phyloP scores from a whole-genome alignment of 257 asterid genomes.

The Capsicum chinense region DNA sequence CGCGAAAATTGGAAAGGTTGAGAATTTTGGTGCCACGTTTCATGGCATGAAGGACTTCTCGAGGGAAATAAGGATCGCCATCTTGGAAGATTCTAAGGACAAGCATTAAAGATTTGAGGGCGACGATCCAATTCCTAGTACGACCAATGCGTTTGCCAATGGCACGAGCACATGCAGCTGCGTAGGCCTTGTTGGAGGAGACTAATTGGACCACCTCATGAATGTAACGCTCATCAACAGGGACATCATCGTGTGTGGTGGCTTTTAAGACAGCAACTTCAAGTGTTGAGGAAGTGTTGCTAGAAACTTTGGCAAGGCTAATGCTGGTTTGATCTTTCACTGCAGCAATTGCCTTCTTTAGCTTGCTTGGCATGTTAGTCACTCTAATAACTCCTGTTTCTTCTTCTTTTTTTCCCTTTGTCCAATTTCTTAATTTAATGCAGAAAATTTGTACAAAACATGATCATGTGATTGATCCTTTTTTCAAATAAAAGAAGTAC shows the following conservation, averaged over 20 bases:
- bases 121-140: constrained; percentile 84
- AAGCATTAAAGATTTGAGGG: constrained; percentile 73
- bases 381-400: not conserved
- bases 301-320: constrained; percentile 77
- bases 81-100: constrained; percentile 84
- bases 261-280: constrained; percentile 82
- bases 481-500: not conserved
- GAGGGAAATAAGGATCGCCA: constrained; percentile 87
- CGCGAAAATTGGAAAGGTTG: constrained; percentile 69
- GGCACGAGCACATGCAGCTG: constrained; percentile 76
- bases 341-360: constrained; percentile 80
- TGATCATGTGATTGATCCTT: not conserved
- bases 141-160: constrained; percentile 85
- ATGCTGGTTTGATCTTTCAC: constrained; percentile 94
- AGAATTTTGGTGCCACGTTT: constrained; percentile 79
- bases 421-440: not conserved
- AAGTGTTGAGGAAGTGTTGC: constrained; percentile 57
- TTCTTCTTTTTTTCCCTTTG: not conserved
- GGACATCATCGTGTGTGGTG: constrained; percentile 76
- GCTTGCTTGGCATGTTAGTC: constrained; percentile 75
- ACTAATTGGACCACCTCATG: constrained; percentile 63
- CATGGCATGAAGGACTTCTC: constrained; percentile 90
- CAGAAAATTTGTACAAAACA: not conserved
- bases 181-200: constrained; percentile 66
- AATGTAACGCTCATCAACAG: constrained; percentile 63